Conservation (phyloP, 2,329 filamentous ascomycete species). For the Tolypocladium inflatum region DNA sequence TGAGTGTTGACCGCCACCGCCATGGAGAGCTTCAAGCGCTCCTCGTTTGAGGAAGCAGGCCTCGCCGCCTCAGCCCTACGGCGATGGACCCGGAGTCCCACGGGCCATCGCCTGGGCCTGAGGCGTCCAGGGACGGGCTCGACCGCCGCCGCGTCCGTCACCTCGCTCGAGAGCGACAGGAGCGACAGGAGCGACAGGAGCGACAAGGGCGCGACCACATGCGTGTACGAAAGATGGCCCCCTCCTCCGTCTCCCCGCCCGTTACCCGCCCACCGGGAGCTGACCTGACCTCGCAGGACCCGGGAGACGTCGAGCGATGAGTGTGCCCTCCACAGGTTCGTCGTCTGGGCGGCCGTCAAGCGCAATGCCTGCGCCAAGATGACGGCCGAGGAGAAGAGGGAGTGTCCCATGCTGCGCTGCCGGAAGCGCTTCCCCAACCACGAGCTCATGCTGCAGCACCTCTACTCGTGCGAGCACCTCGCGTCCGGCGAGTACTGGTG, state of each 20-base stretch:
- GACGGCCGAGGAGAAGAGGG: conserved; percentile 35
- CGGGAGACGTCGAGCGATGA: conserved; percentile 35
- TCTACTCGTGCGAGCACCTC: conserved; percentile 31
- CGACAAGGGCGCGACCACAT: not conserved
- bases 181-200: not conserved
- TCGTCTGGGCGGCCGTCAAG: conserved; percentile 47
- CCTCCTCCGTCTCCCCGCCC: not conserved
- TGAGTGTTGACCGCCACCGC: not conserved
- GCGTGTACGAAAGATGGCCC: conserved; percentile 4
- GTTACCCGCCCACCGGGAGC: not conserved
- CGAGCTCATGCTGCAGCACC: conserved; percentile 44
- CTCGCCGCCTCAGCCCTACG: conserved; percentile 4
- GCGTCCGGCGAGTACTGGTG: conserved; percentile 44
- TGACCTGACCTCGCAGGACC: conserved; percentile 21
- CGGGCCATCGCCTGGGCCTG: conserved; percentile 4
- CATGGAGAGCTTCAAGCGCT: conserved; percentile 6
- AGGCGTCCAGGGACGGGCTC: conserved; percentile 4
- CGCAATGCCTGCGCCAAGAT: conserved; percentile 40
- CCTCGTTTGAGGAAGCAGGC: conserved; percentile 7
- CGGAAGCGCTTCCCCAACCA: conserved; percentile 39
- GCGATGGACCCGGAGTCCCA: conserved; percentile 5
- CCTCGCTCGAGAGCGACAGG: conserved; percentile 5
- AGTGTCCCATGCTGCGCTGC: conserved; percentile 43
- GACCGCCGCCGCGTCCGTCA: conserved; percentile 1
- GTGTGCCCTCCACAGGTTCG: conserved; percentile 43